Percentiles rank a stretch among this genome's conserved stretches.
These are phyloP conservation scores for Carnegiea gigantea DNA, from an alignment of 179 eudicot genomes.

Conservation along the genomic window DNA sequence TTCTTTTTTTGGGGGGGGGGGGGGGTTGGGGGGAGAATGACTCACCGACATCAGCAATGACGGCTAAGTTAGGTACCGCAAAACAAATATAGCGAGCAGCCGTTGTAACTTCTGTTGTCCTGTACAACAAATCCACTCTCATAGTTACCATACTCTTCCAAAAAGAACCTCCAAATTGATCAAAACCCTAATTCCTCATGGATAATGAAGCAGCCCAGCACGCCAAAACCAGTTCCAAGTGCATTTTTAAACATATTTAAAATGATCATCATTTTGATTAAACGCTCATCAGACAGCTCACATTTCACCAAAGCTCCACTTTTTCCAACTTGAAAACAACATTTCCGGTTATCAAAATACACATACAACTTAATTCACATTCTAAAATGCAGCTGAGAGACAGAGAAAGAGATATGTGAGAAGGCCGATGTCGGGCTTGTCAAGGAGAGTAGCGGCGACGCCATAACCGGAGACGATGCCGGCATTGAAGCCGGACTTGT, in stretches of 20 bases:
- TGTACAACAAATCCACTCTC: conserved; percentile 7
- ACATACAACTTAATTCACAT: background rate
- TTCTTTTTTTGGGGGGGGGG: no score
- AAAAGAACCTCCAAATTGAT: background rate
- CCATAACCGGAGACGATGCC: conserved; percentile 37
- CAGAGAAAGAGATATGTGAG: conserved; percentile 30
- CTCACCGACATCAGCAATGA: conserved; percentile 37
- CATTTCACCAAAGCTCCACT: background rate
- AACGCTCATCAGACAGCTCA: background rate
- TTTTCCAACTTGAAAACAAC: background rate
- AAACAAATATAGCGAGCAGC: conserved; percentile 23
- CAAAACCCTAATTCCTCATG: background rate
- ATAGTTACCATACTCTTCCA: background rate
- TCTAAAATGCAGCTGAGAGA: background rate
- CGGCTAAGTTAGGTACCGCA: conserved; percentile 30
- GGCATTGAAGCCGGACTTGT: conserved; percentile 37
- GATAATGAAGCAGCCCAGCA: background rate
- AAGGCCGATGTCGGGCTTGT: conserved; percentile 40
- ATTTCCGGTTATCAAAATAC: background rate
- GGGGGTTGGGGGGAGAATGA: background rate
- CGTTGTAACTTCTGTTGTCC: conserved; percentile 35
- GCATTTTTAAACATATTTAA: background rate
- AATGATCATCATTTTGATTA: background rate
- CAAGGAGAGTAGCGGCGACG: conserved; percentile 43
- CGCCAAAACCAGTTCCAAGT: background rate